phyloP scores from a whole-genome alignment of 768 basidiomycete species.

The Phylloporus arenicola region DNA sequence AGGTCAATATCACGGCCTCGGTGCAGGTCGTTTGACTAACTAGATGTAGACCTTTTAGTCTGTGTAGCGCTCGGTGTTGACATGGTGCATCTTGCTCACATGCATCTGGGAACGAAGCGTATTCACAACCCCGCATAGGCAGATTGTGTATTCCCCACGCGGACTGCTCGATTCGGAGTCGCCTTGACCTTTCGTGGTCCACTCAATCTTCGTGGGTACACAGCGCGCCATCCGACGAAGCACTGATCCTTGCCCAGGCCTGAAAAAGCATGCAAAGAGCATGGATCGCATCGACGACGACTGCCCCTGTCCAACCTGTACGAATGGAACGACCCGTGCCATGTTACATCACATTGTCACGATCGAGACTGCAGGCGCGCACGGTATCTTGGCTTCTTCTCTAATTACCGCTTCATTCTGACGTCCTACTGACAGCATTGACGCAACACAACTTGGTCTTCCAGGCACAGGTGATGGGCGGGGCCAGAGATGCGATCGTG shows the following conservation, averaged over 20 bases:
- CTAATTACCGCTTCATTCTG: slow-evolving; percentile 17
- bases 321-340: slow-evolving; percentile 59
- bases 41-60: slow-evolving; percentile 69
- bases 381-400: slow-evolving; percentile 45
- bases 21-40: background rate
- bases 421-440: slow-evolving; percentile 44
- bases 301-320: slow-evolving; percentile 88
- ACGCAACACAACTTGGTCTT: slow-evolving; percentile 82
- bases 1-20: slow-evolving; percentile 40
- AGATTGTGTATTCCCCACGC: slow-evolving; percentile 90
- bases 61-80: slow-evolving; percentile 90
- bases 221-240: background rate
- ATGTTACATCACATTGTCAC: slow-evolving; percentile 71
- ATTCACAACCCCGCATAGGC: slow-evolving; percentile 44
- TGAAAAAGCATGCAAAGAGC: slow-evolving; percentile 67
- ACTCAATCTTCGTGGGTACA: slow-evolving; percentile 63
- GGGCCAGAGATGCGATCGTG: slow-evolving; percentile 75
- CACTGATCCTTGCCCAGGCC: slow-evolving; percentile 22
- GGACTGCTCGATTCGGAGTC: slow-evolving; percentile 88
- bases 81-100: slow-evolving; percentile 51
- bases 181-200: slow-evolving; percentile 80
- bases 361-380: slow-evolving; percentile 80
- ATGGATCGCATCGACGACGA: slow-evolving; percentile 64
- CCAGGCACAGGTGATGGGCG: slow-evolving; percentile 85
- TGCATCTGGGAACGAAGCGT: background rate